These are phyloP conservation scores for Xylariaceae sp. DNA, from an alignment of 2,329 filamentous ascomycete genomes.

Conservation along the genomic window DNA sequence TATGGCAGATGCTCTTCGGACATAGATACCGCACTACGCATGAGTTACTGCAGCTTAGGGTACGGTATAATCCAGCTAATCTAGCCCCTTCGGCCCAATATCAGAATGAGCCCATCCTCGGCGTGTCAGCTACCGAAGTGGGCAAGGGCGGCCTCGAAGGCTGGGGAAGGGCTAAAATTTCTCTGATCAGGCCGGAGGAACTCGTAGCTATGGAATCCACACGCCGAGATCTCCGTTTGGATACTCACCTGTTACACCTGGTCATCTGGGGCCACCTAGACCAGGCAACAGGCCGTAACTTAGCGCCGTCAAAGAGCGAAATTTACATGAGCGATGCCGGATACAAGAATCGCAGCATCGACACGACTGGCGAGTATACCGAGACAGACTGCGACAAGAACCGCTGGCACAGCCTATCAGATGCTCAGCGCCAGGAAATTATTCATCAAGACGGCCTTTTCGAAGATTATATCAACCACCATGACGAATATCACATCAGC, in stretches of 20 bases:
- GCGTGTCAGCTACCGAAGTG: constrained; percentile 54
- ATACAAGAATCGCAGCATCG: constrained; percentile 35
- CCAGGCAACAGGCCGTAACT: constrained; percentile 51
- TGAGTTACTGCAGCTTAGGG: constrained; percentile 59
- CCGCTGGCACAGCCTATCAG: constrained; percentile 6
- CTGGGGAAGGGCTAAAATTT: constrained; percentile 50
- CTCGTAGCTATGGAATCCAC: constrained; percentile 60
- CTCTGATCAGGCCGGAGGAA: constrained; percentile 58
- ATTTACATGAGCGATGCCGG: constrained; percentile 56
- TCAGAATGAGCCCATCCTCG: constrained; percentile 44
- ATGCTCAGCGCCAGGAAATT: not conserved
- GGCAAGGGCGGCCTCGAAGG: constrained; percentile 58
- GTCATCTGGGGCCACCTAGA: constrained; percentile 66
- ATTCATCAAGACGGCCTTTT: not conserved
- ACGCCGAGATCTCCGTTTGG: constrained; percentile 55
- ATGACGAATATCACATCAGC: too few relatives aligned
- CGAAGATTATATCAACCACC: not conserved
- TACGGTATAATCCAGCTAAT: constrained; percentile 55
- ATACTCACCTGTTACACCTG: constrained; percentile 58
- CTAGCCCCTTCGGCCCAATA: constrained; percentile 36
- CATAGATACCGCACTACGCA: constrained; percentile 50
- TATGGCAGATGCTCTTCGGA: constrained; percentile 63
- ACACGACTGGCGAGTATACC: constrained; percentile 30
- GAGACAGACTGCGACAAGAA: constrained; percentile 7
- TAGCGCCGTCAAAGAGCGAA: constrained; percentile 53